Conservation (phyloP, 257 asterid species). For the Cynanchum wilfordii region DNA sequence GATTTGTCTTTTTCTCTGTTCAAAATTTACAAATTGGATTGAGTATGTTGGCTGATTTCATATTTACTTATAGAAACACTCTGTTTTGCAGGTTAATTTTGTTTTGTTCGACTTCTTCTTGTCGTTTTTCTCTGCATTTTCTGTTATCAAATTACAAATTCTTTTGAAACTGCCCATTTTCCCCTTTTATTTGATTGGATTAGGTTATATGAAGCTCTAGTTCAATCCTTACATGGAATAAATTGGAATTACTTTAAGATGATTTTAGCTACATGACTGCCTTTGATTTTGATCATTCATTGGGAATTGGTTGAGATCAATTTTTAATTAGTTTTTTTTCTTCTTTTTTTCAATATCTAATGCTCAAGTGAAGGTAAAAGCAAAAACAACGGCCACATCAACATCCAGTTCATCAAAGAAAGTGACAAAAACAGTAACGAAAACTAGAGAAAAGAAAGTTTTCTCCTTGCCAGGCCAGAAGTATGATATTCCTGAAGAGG, state of each 20-base stretch:
- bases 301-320: not conserved
- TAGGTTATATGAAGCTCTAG: not conserved
- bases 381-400: slow-evolving; percentile 31
- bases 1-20: not conserved
- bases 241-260: not conserved
- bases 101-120: not conserved
- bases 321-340: slow-evolving; percentile 22
- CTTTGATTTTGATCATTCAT: not conserved
- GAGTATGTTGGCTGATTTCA: not conserved
- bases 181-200: not conserved
- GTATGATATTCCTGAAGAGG: slow-evolving; percentile 91
- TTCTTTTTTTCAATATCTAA: slow-evolving; percentile 16
- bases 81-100: not conserved
- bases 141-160: not conserved
- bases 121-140: not conserved
- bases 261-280: not conserved
- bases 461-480: slow-evolving; percentile 88
- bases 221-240: not conserved
- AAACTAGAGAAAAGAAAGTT: slow-evolving; percentile 70
- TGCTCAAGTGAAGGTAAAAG: slow-evolving; percentile 58
- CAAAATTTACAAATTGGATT: not conserved
- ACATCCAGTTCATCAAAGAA: slow-evolving; percentile 47
- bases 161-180: not conserved
- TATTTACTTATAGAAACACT: not conserved
- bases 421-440: slow-evolving; percentile 44